These are phyloP conservation scores for Pyricularia sp. DNA, from an alignment of 2,329 filamentous ascomycete species.

Conservation along the genomic window DNA sequence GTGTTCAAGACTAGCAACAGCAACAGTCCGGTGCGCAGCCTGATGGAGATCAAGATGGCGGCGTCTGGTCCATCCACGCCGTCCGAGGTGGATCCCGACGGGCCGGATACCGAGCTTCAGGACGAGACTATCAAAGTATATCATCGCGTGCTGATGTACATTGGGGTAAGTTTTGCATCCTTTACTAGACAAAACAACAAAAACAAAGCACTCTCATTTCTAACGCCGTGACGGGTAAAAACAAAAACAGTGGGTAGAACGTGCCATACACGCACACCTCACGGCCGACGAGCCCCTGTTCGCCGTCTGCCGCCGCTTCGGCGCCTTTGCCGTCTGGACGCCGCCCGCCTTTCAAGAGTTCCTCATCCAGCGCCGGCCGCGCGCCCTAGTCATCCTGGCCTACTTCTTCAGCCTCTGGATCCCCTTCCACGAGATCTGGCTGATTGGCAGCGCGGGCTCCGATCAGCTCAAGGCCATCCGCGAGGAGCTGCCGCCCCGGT, in stretches of 20 bases:
- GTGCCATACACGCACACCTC: slow-evolving; percentile 11
- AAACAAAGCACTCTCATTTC: background rate
- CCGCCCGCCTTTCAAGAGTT: slow-evolving; percentile 23
- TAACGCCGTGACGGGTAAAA: background rate
- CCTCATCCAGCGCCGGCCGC: slow-evolving; percentile 22
- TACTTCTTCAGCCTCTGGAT: slow-evolving; percentile 29
- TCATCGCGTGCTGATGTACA: background rate
- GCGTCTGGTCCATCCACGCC: background rate
- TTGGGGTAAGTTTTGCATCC: background rate
- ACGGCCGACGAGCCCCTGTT: slow-evolving; percentile 20
- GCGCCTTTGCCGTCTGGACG: slow-evolving; percentile 24
- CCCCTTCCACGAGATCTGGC: slow-evolving; percentile 21
- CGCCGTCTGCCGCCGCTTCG: slow-evolving; percentile 23
- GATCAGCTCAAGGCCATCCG: slow-evolving; percentile 26
- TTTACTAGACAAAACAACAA: no score
- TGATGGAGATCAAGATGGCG: background rate
- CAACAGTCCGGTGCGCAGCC: background rate
- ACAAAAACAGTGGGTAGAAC: slow-evolving; percentile 13
- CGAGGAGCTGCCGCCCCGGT: slow-evolving; percentile 22
- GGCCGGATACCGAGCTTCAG: background rate
- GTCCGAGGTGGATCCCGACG: background rate
- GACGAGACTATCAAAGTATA: background rate
- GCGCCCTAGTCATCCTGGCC: slow-evolving; percentile 26
- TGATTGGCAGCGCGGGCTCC: slow-evolving; percentile 24
- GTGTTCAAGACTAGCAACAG: background rate